Percentiles rank a stretch among this genome's conserved stretches.
Conservation (phyloP, 2,329 filamentous ascomycete species). For the Cercospora citrullina region DNA sequence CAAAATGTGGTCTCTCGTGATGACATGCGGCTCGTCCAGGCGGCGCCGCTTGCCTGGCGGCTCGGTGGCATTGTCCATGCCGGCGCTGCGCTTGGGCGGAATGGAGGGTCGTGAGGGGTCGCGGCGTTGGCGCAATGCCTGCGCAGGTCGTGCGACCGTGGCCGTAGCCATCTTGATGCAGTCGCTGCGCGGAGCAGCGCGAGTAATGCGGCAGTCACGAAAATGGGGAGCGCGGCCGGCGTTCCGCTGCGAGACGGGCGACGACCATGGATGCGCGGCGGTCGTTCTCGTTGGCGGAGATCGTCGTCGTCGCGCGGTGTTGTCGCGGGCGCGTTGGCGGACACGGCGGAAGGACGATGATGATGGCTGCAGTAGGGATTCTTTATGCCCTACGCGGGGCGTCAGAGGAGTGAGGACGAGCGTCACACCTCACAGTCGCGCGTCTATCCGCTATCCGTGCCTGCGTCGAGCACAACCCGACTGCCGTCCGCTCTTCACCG, state of each 20-base stretch:
- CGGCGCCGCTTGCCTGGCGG: constrained; percentile 32
- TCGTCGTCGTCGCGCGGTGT: not conserved
- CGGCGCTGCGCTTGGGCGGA: constrained; percentile 33
- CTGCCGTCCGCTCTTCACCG: not conserved
- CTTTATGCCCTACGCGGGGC: not conserved
- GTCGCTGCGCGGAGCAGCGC: not conserved
- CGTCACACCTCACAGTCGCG: not conserved
- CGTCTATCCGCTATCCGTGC: not conserved
- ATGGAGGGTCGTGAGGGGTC: constrained; percentile 42
- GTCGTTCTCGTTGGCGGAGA: not conserved
- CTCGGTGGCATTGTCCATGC: constrained; percentile 29
- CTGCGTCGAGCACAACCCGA: not conserved
- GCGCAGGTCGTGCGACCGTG: constrained; percentile 38
- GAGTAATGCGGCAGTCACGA: constrained; percentile 9
- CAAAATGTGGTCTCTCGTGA: constrained; percentile 76
- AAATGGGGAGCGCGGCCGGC: not conserved
- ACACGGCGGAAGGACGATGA: not conserved
- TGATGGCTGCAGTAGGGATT: not conserved
- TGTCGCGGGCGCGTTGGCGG: not conserved
- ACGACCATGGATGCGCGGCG: not conserved
- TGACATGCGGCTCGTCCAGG: constrained; percentile 52
- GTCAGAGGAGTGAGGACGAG: not conserved
- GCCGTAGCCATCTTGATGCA: constrained; percentile 37
- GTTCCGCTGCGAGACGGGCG: not conserved
- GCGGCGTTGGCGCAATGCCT: constrained; percentile 46